Percentiles rank a stretch among this genome's conserved stretches.
phyloP scores from a whole-genome alignment of 768 basidiomycete genomes.

The Leccinum aurantiacum region DNA sequence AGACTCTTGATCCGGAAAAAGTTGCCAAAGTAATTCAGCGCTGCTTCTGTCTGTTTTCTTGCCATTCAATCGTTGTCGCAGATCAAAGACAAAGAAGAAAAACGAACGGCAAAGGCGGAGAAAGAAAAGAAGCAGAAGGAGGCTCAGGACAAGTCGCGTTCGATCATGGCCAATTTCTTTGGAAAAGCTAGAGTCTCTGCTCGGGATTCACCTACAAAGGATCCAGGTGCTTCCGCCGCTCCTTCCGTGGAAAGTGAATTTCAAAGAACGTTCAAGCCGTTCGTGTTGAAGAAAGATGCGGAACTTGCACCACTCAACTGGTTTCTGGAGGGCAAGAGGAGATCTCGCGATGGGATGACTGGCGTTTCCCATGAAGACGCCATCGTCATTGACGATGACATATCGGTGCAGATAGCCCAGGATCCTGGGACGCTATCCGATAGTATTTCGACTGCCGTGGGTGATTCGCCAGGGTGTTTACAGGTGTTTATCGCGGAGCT shows the following conservation, averaged over 20 bases:
- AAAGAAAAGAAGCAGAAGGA: conserved; percentile 72
- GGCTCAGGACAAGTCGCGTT: conserved; percentile 69
- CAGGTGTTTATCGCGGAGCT: conserved; percentile 25
- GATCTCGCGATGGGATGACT: conserved; percentile 19
- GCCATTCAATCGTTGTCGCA: conserved; percentile 27
- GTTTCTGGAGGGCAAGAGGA: conserved; percentile 45
- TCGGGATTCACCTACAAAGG: conserved; percentile 25
- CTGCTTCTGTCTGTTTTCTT: background rate
- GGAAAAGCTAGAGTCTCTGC: conserved; percentile 51
- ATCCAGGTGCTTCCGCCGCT: conserved; percentile 26
- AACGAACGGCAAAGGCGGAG: conserved; percentile 65
- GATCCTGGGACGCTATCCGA: conserved; percentile 10
- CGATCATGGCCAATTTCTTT: conserved; percentile 79
- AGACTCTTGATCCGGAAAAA: conserved; percentile 55
- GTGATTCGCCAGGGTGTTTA: conserved; percentile 11
- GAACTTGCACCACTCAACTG: conserved; percentile 72
- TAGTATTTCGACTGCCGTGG: background rate
- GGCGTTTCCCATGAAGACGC: conserved; percentile 40
- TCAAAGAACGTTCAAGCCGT: conserved; percentile 74
- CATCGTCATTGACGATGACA: conserved; percentile 57
- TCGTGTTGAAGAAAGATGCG: conserved; percentile 73
- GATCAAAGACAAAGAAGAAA: conserved; percentile 71
- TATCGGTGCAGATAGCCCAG: conserved; percentile 11
- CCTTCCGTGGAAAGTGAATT: conserved; percentile 61
- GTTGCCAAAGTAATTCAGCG: conserved; percentile 26